phyloP scores from a whole-genome alignment of 2,329 filamentous ascomycete species.

The Chaetomiaceae sp. region DNA sequence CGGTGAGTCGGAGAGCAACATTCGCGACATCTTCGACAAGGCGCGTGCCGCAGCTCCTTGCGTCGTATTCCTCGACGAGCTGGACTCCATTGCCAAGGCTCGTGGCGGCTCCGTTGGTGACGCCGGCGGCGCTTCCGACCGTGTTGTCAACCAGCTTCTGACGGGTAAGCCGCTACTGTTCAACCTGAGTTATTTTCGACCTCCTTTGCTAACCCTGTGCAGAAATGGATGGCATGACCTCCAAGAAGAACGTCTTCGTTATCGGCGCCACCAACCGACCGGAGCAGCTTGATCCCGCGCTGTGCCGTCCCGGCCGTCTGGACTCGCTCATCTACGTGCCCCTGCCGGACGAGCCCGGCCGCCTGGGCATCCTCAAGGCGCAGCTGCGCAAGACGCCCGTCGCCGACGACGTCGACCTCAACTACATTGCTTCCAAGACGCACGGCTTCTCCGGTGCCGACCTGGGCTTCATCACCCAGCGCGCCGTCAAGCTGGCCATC shows the following conservation, averaged over 20 bases:
- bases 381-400: slow-evolving; percentile 98
- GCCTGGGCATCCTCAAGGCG: slow-evolving; percentile 83
- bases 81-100: slow-evolving; percentile 98
- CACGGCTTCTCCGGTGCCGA: slow-evolving; percentile 99
- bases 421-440: slow-evolving; percentile 92
- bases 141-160: slow-evolving; percentile 98
- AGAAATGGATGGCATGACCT: slow-evolving; percentile 99
- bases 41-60: slow-evolving; percentile 95
- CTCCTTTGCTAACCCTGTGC: slow-evolving; percentile 14
- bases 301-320: slow-evolving; percentile 97
- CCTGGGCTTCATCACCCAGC: slow-evolving; percentile 97
- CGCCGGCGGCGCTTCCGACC: slow-evolving; percentile 95
- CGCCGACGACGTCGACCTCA: slow-evolving; percentile 75
- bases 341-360: slow-evolving; percentile 84
- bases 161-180: slow-evolving; percentile 61
- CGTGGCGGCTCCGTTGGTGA: slow-evolving; percentile 95
- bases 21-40: slow-evolving; percentile 99
- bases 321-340: slow-evolving; percentile 98
- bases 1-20: slow-evolving; percentile 99
- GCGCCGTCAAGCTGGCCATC: slow-evolving; percentile 98
- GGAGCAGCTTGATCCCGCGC: slow-evolving; percentile 94
- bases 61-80: slow-evolving; percentile 96
- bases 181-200: background rate
- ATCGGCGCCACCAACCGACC: slow-evolving; percentile 98
- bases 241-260: slow-evolving; percentile 99